Base-by-base conservation (phyloP, 768 basidiomycete genomes). In the Boletus sp. region DNA sequence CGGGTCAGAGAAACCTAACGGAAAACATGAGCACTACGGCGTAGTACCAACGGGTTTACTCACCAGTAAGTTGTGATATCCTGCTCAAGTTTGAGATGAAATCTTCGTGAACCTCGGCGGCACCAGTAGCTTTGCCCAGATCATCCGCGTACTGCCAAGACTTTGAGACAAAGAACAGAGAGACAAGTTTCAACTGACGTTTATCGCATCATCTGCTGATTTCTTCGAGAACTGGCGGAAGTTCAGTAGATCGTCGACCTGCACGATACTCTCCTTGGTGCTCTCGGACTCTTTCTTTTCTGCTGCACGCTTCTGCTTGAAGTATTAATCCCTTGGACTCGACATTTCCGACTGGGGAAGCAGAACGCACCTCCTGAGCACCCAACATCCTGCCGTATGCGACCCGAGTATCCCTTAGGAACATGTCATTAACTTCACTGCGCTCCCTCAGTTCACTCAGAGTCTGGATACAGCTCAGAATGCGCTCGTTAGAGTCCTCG, bases 151-250 rank as follows among this genome's bases (percentile, higher is more conserved):
- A 92, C 94, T 98, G 54, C 36, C 46, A 5, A 36, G 32, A 42
- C 24, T 10, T 29, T 60, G 7, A 56, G 50, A 48, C 8, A 47
- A 9, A 5, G 14, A 18, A 0, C 1, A 37, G 7, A 12, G 10
- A 18, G 11, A 41, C 14, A 15, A 40, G 14, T 40, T 28, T 53
- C 20, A 20, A 72, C 79, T 39, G 63, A 89, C 88, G 68, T 90
- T 87, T 52, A 91, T 79, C 30, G 86, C 84, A 60, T 94, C 92
- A 54, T 88, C 88, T 2, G 81, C 83, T 0, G 85, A 80, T 76
- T 94, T 98, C 80, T 95, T 98, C 37, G 91, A 88, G 77, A 99
- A 94, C 69, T 97, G 95, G 32, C 96, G 80, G 83, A 99, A 98
- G 24, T 79, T 83, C 57, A 99, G 78, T 20, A 96, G 71, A 67